Conservation (phyloP, 2,329 filamentous ascomycete species). For the Teratosphaeria nubilosa region DNA sequence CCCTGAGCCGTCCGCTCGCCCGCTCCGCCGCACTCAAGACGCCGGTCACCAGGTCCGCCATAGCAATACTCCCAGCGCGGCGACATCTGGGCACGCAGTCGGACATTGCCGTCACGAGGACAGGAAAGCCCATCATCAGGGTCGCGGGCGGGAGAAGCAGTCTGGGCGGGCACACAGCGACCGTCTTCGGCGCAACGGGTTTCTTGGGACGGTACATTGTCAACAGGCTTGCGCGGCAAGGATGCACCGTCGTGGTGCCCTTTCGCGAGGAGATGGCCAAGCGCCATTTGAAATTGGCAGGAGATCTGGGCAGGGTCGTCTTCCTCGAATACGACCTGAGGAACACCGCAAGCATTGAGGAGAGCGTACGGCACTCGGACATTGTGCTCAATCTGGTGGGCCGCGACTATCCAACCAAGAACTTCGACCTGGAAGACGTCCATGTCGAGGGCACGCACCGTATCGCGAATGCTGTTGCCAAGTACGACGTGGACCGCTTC, state of each 20-base stretch:
- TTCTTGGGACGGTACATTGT: conserved; percentile 96
- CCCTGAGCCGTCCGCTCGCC: conserved; percentile 25
- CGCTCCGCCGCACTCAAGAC: conserved; percentile 15
- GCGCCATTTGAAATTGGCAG: conserved; percentile 90
- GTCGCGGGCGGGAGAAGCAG: conserved; percentile 67
- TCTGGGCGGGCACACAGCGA: conserved; percentile 74
- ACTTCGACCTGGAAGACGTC: conserved; percentile 86
- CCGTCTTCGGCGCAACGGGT: conserved; percentile 94
- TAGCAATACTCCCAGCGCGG: conserved; percentile 7
- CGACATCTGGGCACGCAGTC: conserved; percentile 32
- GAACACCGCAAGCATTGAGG: conserved; percentile 92
- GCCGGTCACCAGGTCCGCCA: conserved; percentile 15
- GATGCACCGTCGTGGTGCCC: conserved; percentile 87
- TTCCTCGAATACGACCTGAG: conserved; percentile 93
- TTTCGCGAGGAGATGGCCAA: conserved; percentile 97
- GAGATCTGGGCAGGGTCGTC: conserved; percentile 79
- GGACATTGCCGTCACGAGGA: conserved; percentile 88
- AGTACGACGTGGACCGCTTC: conserved; percentile 95
- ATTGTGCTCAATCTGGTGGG: conserved; percentile 95
- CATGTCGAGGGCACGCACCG: conserved; percentile 87
- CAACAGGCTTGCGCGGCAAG: conserved; percentile 82
- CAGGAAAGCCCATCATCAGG: conserved; percentile 88
- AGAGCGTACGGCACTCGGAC: conserved; percentile 92
- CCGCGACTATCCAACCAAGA: conserved; percentile 95
- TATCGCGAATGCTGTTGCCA: conserved; percentile 87